Conservation (phyloP, 192 early-diverging fungal species). For the Coemansia sp. region DNA sequence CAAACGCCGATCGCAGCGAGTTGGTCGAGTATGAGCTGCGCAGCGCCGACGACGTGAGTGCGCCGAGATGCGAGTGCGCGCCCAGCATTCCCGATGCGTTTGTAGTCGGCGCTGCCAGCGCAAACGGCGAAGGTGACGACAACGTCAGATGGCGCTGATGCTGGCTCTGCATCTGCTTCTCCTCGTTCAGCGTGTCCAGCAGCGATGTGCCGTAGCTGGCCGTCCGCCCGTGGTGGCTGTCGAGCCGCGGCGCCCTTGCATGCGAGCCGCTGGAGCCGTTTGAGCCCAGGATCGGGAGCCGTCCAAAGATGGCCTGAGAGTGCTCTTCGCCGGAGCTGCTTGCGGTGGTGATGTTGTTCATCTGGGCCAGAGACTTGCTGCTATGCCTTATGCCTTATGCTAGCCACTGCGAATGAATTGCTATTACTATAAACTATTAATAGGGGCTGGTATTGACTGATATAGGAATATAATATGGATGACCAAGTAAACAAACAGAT, state of each 20-base stretch:
- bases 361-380: not conserved
- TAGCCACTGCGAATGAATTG: too few relatives aligned
- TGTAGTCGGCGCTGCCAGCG: slow-evolving; percentile 19
- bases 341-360: slow-evolving; percentile 15
- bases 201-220: slow-evolving; percentile 55
- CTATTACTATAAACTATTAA: too few relatives aligned
- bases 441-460: too few relatives aligned
- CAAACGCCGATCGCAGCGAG: slow-evolving; percentile 50
- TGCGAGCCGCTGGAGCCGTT: not conserved
- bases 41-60: slow-evolving; percentile 44
- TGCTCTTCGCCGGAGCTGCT: not conserved
- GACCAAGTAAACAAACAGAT: too few relatives aligned
- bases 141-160: slow-evolving; percentile 23
- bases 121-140: slow-evolving; percentile 12
- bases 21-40: slow-evolving; percentile 55
- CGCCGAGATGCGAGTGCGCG: slow-evolving; percentile 39
- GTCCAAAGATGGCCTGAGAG: slow-evolving; percentile 12
- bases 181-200: slow-evolving; percentile 53
- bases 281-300: not conserved
- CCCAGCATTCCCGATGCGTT: slow-evolving; percentile 46
- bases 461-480: too few relatives aligned
- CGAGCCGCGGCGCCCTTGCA: slow-evolving; percentile 13
- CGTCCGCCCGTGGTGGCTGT: slow-evolving; percentile 47
- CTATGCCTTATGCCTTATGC: too few relatives aligned
- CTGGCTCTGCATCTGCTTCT: slow-evolving; percentile 17